These are phyloP conservation scores for Plasmodium gaboni DNA, from an alignment of 169 alveolate species.

Conservation along the genomic window DNA sequence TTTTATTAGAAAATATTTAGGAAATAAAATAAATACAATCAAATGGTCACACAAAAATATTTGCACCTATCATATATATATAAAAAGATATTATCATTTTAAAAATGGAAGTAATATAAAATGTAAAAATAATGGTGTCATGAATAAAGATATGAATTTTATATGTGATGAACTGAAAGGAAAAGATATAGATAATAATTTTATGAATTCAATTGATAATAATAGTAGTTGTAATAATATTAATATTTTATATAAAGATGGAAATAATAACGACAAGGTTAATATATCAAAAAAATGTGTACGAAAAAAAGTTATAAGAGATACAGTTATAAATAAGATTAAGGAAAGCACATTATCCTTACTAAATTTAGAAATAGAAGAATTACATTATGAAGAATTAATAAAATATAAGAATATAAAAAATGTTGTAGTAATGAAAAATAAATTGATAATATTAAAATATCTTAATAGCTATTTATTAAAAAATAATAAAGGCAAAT, in stretches of 20 bases:
- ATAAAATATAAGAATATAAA: constrained; percentile 57
- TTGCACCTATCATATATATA: no score
- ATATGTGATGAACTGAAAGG: no score
- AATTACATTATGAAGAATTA: constrained; percentile 25
- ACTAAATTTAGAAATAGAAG: constrained; percentile 44
- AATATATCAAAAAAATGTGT: neutral
- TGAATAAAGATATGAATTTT: no score
- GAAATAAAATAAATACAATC: no score
- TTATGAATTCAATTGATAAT: no score
- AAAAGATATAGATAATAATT: no score
- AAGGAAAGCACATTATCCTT: constrained; percentile 12
- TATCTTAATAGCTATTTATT: constrained; percentile 46
- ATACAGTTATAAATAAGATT: constrained; percentile 3
- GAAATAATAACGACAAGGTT: neutral
- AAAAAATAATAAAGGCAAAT: constrained; percentile 38
- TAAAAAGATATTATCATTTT: no score
- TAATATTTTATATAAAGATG: neutral
- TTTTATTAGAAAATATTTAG: no score
- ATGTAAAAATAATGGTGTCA: no score
- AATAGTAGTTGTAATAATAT: no score
- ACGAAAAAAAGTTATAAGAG: neutral
- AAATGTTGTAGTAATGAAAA: constrained; percentile 21
- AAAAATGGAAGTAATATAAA: no score
- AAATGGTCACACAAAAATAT: no score
- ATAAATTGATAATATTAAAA: constrained; percentile 30